Base-by-base conservation (phyloP, 2,329 filamentous ascomycete species). In the Colletotrichum musae region DNA sequence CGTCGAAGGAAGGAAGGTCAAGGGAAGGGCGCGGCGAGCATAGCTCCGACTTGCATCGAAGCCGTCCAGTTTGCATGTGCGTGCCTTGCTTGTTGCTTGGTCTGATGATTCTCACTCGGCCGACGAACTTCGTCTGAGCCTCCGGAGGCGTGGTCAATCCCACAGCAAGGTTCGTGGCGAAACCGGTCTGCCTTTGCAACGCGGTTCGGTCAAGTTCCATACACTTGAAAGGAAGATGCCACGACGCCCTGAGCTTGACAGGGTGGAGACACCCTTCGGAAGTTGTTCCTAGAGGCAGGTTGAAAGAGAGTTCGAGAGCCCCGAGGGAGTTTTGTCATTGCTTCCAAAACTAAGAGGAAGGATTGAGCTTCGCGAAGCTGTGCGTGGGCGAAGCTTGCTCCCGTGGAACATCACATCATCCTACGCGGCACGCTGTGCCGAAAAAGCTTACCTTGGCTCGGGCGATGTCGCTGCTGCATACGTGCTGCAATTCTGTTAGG, bases 31-130 rank as follows among this genome's bases (percentile, higher is more conserved):
- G 32, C 18, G 56, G 6, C 21, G n/a, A 32, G n/a, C 24, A 54
- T 13, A 66, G 32, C 61, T 56, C 43, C n/a, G 39, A 21, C 41
- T 13, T 51, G 66, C 61, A 60, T 51, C 36, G 24, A 39, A 41
- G 32, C 32, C 45, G 41, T 36, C 51, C 13, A 61, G 50, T 57
- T 24, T 36, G 47, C 67, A 67, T 70, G 56, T 70, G 67, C 51
- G 16, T 58, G 7, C 28, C 28, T 32, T 9, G 2, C 28, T 32
- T 32, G 2, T 2, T 24, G 21, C 21, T 13, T 39, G 41, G 41
- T 43, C 41, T 43, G 41, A 43, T 43, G 41, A 9, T 26, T 36
- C 32, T 6, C n/a, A 51, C 39, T 68, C 60, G 54, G 60, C 53
- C 59, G 21, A 58, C 59, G 60, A 12, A 12, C 41, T 43, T 41